Conservation (phyloP, 1,284 basidiomycete species). For the Ustilago tritici region DNA sequence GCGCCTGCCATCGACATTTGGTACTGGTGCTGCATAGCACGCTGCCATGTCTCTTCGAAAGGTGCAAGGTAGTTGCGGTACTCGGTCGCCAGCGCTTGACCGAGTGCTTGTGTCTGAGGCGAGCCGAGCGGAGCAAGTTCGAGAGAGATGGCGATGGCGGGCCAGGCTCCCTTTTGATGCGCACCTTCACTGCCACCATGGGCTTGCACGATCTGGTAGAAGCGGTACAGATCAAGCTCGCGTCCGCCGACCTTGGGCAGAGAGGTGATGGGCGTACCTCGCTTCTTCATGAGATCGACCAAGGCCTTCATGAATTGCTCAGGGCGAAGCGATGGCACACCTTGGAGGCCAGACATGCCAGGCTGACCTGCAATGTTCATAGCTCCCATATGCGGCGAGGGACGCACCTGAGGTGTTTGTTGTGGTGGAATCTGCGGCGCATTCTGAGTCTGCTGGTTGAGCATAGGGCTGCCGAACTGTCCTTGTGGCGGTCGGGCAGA, state of each 20-base stretch:
- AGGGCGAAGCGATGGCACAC: slow-evolving; percentile 47
- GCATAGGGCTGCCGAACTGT: slow-evolving; percentile 50
- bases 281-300: slow-evolving; percentile 61
- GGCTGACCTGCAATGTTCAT: slow-evolving; percentile 30
- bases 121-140: slow-evolving; percentile 56
- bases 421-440: slow-evolving; percentile 32
- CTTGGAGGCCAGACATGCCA: slow-evolving; percentile 40
- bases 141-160: slow-evolving; percentile 57
- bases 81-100: slow-evolving; percentile 53
- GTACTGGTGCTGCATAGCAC: slow-evolving; percentile 63
- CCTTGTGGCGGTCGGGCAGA: slow-evolving; percentile 47
- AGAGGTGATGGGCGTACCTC: slow-evolving; percentile 56
- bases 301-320: slow-evolving; percentile 67
- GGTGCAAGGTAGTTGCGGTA: slow-evolving; percentile 60
- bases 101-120: slow-evolving; percentile 53
- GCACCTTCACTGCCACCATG: slow-evolving; percentile 64
- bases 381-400: slow-evolving; percentile 42
- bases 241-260: slow-evolving; percentile 58
- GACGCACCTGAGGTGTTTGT: slow-evolving; percentile 41
- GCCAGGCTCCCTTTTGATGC: slow-evolving; percentile 60
- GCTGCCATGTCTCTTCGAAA: slow-evolving; percentile 66
- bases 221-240: slow-evolving; percentile 60
- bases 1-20: slow-evolving; percentile 56
- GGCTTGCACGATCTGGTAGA: slow-evolving; percentile 63
- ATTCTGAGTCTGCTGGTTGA: slow-evolving; percentile 38